Evolutionary conservation across 805 yeast genomes (phyloP).

Genomic region (Candida xyloterini): DNA sequence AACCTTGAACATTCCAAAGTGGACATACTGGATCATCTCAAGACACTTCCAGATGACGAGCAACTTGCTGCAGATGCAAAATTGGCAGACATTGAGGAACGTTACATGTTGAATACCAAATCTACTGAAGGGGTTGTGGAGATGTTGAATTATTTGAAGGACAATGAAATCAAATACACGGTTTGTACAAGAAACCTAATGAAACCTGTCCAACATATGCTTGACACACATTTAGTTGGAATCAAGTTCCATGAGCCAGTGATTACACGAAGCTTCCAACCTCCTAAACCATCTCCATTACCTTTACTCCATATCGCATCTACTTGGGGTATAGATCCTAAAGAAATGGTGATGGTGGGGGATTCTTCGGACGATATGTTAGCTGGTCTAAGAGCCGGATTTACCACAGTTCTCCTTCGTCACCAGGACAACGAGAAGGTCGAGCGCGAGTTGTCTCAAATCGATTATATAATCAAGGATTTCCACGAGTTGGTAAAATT

Average conservation of each 20-base stretch:
- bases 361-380: slow-evolving; percentile 69
- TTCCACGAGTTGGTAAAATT: slow-evolving; percentile 36
- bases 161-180: slow-evolving; percentile 40
- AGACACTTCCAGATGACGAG: slow-evolving; percentile 37
- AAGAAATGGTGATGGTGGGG: slow-evolving; percentile 63
- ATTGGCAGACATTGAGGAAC: slow-evolving; percentile 52
- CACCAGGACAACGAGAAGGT: slow-evolving; percentile 50
- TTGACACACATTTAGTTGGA: slow-evolving; percentile 39
- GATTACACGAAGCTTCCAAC: slow-evolving; percentile 60
- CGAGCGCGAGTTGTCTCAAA: slow-evolving; percentile 34
- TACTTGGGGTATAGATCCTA: slow-evolving; percentile 45
- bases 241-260: slow-evolving; percentile 45
- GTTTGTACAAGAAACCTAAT: slow-evolving; percentile 62
- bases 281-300: slow-evolving; percentile 67
- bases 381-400: slow-evolving; percentile 64
- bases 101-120: slow-evolving; percentile 58
- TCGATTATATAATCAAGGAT: slow-evolving; percentile 36
- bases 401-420: slow-evolving; percentile 50
- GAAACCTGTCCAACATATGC: slow-evolving; percentile 52
- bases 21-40: slow-evolving; percentile 55
- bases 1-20: slow-evolving; percentile 40
- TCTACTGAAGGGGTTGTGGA: slow-evolving; percentile 46
- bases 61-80: slow-evolving; percentile 43
- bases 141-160: slow-evolving; percentile 35
- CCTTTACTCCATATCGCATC: slow-evolving; percentile 57